Percentiles rank a stretch among this genome's conserved stretches.
Evolutionary conservation across 2,329 filamentous ascomycete genomes (phyloP).

Genomic region (Stagonosporopsis rhizophila): DNA sequence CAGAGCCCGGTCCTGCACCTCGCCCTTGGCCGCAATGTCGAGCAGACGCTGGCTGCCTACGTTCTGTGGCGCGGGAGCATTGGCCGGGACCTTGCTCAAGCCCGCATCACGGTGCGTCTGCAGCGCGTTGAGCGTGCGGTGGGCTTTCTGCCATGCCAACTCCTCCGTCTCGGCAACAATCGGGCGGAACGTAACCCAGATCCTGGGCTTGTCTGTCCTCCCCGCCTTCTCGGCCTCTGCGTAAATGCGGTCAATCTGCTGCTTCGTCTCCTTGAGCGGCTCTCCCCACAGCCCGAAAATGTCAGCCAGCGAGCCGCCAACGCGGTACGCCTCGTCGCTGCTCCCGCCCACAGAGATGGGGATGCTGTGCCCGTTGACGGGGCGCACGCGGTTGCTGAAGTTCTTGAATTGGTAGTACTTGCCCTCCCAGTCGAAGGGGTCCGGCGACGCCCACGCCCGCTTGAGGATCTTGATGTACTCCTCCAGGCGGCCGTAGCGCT

Average conservation of each 20-base stretch:
- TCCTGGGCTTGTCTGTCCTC: constrained; percentile 62
- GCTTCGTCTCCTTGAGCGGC: constrained; percentile 67
- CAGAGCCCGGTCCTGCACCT: constrained; percentile 23
- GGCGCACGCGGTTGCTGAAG: constrained; percentile 63
- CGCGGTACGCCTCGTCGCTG: constrained; percentile 65
- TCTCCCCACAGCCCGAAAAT: constrained; percentile 72
- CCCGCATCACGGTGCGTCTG: constrained; percentile 49
- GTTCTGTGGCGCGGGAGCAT: constrained; percentile 18
- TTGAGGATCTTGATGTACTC: constrained; percentile 69
- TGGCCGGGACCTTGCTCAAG: constrained; percentile 6
- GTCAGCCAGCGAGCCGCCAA: constrained; percentile 65
- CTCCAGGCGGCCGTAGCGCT: constrained; percentile 65
- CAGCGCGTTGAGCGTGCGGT: constrained; percentile 62
- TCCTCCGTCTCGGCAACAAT: constrained; percentile 68
- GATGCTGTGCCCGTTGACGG: constrained; percentile 59
- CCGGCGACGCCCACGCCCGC: constrained; percentile 63
- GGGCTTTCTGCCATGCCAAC: constrained; percentile 67
- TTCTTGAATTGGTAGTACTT: constrained; percentile 67
- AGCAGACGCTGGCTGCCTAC: constrained; percentile 21
- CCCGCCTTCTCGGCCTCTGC: constrained; percentile 65
- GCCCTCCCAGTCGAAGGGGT: constrained; percentile 68
- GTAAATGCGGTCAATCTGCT: constrained; percentile 68
- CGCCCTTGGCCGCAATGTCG: constrained; percentile 22
- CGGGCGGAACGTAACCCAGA: constrained; percentile 70
- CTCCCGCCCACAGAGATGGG: constrained; percentile 67